Evolutionary conservation across 2,329 filamentous ascomycete genomes (phyloP).

Genomic region (Orbilia javanica): DNA sequence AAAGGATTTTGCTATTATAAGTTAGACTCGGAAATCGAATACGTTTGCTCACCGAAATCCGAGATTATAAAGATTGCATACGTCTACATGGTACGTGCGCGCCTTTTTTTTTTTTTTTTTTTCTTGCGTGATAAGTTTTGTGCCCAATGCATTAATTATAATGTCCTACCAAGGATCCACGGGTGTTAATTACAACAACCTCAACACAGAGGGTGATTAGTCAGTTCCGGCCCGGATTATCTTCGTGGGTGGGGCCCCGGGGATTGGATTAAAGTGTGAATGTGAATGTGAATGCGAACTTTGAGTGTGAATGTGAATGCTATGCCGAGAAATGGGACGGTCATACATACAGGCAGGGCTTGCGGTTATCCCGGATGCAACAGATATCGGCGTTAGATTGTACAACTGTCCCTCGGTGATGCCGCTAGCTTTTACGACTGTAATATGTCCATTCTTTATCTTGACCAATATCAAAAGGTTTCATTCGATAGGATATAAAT

Average conservation of each 20-base stretch:
- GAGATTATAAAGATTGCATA: conserved; percentile 12
- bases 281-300: neutral
- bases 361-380: neutral
- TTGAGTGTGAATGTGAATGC: neutral
- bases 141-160: neutral
- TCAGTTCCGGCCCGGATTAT: neutral
- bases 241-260: neutral
- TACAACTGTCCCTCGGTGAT: no score
- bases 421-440: no score
- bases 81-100: neutral
- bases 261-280: neutral
- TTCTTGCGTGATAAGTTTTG: conserved; percentile 3
- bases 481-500: no score
- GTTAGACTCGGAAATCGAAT: neutral
- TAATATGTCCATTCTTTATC: no score
- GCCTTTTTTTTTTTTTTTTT: no score
- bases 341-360: no score
- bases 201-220: neutral
- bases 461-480: no score
- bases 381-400: no score
- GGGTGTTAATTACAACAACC: neutral
- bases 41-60: neutral
- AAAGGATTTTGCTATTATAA: neutral
- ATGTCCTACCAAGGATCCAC: neutral
- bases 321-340: neutral